These are phyloP conservation scores for Acorus gramineus DNA, from an alignment of 106 monocot species.

Conservation along the genomic window DNA sequence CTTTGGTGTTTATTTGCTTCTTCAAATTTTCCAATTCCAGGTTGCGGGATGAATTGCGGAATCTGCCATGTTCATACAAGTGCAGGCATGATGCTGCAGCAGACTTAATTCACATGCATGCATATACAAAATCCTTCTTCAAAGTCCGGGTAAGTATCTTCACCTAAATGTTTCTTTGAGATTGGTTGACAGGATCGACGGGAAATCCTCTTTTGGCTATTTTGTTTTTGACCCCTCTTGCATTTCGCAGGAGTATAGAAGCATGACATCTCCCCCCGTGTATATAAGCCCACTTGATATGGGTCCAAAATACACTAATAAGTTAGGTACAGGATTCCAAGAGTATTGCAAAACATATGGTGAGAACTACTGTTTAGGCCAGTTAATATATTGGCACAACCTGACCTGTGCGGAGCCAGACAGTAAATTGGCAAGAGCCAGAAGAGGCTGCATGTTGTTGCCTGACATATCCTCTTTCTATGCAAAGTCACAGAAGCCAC, in stretches of 20 bases:
- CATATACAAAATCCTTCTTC: constrained; percentile 80
- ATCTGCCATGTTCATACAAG: constrained; percentile 63
- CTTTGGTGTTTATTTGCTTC: neutral
- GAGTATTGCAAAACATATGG: constrained; percentile 89
- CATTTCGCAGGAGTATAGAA: constrained; percentile 54
- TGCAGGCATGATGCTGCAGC: constrained; percentile 95
- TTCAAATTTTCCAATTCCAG: constrained; percentile 22
- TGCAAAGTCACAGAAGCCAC: constrained; percentile 47
- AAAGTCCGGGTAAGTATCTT: constrained; percentile 47
- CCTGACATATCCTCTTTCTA: constrained; percentile 83
- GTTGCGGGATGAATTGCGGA: constrained; percentile 85
- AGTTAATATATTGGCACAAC: constrained; percentile 91
- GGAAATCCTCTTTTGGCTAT: too few species aligned
- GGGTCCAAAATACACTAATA: constrained; percentile 83
- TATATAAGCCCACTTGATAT: constrained; percentile 93
- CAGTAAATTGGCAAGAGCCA: constrained; percentile 41
- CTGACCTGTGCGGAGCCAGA: constrained; percentile 84
- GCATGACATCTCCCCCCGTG: constrained; percentile 69
- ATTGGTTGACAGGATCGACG: neutral
- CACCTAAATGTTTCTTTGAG: neutral
- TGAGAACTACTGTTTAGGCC: constrained; percentile 82
- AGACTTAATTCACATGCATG: constrained; percentile 90
- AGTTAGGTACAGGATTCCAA: constrained; percentile 73
- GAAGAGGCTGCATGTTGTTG: constrained; percentile 71
- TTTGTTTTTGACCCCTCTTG: too few species aligned